Conservation (phyloP, 176 grass and related monocot genomes). For the Puya raimondii region DNA sequence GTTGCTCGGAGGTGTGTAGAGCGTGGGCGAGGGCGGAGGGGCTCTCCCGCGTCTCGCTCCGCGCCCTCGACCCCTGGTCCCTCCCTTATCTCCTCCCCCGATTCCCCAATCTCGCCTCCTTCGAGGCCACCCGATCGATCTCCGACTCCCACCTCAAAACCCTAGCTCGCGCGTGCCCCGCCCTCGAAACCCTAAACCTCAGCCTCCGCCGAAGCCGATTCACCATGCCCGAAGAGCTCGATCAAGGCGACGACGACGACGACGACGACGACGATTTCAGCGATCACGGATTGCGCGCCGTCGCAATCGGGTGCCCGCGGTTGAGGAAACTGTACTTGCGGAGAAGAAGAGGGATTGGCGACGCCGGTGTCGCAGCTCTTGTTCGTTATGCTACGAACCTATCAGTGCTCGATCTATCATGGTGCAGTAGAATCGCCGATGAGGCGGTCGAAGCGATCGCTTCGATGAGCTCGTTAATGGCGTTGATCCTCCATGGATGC, state of each 20-base stretch:
- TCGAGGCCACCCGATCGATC: neutral
- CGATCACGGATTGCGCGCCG: neutral
- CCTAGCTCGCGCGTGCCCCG: neutral
- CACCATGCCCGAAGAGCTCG: neutral
- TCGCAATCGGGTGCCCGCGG: neutral
- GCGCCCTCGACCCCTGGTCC: conserved; percentile 2
- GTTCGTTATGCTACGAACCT: neutral
- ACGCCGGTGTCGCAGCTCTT: neutral
- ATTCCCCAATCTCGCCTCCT: conserved; percentile 6
- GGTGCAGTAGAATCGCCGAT: conserved; percentile 5
- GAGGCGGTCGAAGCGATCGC: neutral
- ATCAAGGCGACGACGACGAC: no score
- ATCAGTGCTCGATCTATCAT: neutral
- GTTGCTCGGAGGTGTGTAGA: neutral
- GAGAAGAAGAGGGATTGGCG: conserved; percentile 2
- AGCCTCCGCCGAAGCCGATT: neutral
- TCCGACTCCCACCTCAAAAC: neutral
- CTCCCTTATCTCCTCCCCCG: conserved; percentile 4
- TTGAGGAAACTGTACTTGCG: neutral
- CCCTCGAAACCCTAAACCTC: conserved; percentile 5
- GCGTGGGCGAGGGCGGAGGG: neutral
- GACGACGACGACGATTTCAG: neutral
- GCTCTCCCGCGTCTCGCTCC: neutral
- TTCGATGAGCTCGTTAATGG: neutral
- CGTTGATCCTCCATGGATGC: conserved; percentile 4